A percentile compares a stretch with the other conserved stretches of the same genome.
phyloP scores from a whole-genome alignment of 1,284 basidiomycete species.

The Hemileia vastatrix region DNA sequence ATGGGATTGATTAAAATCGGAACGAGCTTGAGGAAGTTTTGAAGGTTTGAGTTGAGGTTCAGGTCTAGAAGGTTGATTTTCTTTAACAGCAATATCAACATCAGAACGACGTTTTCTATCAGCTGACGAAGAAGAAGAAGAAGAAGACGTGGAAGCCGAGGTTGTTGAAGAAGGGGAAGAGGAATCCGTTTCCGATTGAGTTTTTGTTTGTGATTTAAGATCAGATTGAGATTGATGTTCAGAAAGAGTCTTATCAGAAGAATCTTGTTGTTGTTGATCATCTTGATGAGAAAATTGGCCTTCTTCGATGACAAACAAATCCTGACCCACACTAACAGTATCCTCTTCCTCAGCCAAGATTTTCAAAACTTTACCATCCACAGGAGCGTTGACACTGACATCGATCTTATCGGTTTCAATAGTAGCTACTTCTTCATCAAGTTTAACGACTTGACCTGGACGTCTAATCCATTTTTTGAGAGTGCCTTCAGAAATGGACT shows the following conservation, averaged over 20 bases:
- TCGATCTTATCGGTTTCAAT: conserved; percentile 99
- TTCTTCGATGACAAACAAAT: conserved; percentile 81
- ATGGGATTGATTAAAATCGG: conserved; percentile 23
- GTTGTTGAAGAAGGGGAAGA: background rate
- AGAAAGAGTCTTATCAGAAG: background rate
- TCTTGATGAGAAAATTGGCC: too few species aligned
- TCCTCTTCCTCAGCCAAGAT: conserved; percentile 82
- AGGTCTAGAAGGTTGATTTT: conserved; percentile 4
- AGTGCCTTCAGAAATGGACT: conserved; percentile 96
- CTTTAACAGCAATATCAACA: conserved; percentile 15
- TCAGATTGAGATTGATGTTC: background rate
- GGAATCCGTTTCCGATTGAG: conserved; percentile 5
- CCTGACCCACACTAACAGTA: conserved; percentile 88
- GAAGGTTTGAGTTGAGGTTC: conserved; percentile 19
- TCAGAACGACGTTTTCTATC: conserved; percentile 15
- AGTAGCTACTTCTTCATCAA: conserved; percentile 90
- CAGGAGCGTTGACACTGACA: conserved; percentile 88
- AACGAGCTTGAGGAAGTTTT: conserved; percentile 7
- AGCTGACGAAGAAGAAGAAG: background rate
- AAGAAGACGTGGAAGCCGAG: background rate
- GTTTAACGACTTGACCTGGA: conserved; percentile 79
- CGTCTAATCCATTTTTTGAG: conserved; percentile 92
- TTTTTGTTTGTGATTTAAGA: conserved; percentile 1
- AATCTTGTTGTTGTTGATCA: conserved; percentile 52
- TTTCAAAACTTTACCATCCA: conserved; percentile 77